Evolutionary conservation across 139 green algal species (phyloP).

Genomic region (Micractinium sp.): DNA sequence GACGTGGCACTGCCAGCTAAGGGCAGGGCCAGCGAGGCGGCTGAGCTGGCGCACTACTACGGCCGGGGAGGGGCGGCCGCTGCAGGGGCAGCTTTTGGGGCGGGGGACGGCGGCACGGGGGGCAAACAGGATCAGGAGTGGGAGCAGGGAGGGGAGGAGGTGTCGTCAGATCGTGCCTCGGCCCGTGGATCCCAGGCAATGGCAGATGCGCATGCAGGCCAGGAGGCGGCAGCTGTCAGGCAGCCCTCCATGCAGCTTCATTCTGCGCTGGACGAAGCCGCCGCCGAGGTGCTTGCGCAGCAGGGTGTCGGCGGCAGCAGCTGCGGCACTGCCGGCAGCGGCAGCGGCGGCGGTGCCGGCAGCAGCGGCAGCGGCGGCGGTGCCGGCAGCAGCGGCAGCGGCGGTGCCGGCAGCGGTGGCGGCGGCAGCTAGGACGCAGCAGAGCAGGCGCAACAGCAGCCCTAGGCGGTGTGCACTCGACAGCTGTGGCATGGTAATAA

Average conservation of each 20-base stretch:
- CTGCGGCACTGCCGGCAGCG: too few relatives aligned
- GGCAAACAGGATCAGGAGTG: background rate
- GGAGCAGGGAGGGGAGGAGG: too few relatives aligned
- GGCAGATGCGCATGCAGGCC: background rate
- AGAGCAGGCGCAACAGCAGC: too few relatives aligned
- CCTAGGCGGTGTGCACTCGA: too few relatives aligned
- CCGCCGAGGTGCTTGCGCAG: background rate
- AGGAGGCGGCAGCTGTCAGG: slow-evolving; percentile 16
- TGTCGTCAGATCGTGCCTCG: background rate
- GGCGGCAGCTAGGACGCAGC: too few relatives aligned
- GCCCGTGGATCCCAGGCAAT: background rate
- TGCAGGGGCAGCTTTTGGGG: background rate
- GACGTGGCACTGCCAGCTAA: too few relatives aligned
- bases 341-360: too few relatives aligned
- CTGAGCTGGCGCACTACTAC: background rate
- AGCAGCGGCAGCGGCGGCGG: too few relatives aligned
- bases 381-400: background rate
- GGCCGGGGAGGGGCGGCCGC: background rate
- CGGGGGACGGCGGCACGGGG: background rate
- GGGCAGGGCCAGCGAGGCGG: background rate
- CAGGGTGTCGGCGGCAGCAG: background rate
- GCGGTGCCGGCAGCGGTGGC: too few relatives aligned
- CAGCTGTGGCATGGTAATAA: too few relatives aligned
- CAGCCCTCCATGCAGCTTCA: slow-evolving; percentile 2
- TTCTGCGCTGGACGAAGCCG: background rate